Percentiles rank a stretch among this genome's conserved stretches.
These are phyloP conservation scores for Diaporthe caulivora DNA, from an alignment of 2,329 filamentous ascomycete species.

Conservation along the genomic window DNA sequence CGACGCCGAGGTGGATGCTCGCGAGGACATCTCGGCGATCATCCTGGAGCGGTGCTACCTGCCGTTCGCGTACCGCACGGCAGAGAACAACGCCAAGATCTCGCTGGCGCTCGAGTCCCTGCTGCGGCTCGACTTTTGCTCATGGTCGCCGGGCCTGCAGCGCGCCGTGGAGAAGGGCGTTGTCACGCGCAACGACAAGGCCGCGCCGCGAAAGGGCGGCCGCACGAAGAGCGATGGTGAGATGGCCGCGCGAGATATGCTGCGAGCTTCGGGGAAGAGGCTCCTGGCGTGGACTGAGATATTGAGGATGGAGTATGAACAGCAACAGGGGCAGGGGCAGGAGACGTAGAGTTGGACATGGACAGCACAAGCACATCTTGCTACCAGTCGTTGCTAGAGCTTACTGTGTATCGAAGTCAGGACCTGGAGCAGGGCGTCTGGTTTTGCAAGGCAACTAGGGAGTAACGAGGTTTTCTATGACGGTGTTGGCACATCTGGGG, in stretches of 20 bases:
- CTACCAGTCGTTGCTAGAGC: neutral
- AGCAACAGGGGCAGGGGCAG: neutral
- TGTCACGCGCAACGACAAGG: conserved; percentile 61
- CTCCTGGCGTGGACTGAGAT: conserved; percentile 29
- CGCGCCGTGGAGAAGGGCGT: conserved; percentile 61
- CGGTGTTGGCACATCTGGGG: neutral
- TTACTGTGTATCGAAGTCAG: neutral
- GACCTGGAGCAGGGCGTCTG: neutral
- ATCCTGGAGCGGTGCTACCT: conserved; percentile 73
- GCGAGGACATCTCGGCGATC: conserved; percentile 55
- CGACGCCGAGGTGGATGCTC: conserved; percentile 51
- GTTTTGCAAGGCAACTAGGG: neutral
- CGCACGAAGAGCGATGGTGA: conserved; percentile 42
- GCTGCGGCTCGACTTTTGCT: conserved; percentile 64
- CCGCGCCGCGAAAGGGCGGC: conserved; percentile 54
- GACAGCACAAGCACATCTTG: neutral
- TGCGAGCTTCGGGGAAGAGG: conserved; percentile 34
- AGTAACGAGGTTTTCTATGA: neutral
- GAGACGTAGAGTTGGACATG: neutral
- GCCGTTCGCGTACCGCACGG: conserved; percentile 72
- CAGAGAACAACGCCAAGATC: conserved; percentile 79
- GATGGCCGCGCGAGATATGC: conserved; percentile 33
- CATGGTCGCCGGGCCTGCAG: conserved; percentile 53
- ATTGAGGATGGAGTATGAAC: conserved; percentile 25
- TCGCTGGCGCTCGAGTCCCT: conserved; percentile 77